Conservation (phyloP, 1,284 basidiomycete genomes). For the Phellopilus nigrolimitatus region DNA sequence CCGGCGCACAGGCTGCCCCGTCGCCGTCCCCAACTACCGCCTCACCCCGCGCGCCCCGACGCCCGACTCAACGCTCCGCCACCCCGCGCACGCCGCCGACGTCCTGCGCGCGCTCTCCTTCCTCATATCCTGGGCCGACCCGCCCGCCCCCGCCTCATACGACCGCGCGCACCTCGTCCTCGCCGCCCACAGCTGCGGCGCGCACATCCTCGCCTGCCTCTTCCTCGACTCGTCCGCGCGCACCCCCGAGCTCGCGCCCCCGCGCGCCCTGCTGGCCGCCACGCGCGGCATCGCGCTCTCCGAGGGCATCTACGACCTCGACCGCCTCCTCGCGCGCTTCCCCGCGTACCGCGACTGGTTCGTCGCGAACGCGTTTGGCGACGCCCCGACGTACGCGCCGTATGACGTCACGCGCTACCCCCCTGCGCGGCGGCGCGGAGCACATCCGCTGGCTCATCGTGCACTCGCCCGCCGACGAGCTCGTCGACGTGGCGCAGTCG, state of each 20-base stretch:
- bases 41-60: constrained; percentile 46
- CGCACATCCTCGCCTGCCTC: constrained; percentile 73
- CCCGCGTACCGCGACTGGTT: constrained; percentile 65
- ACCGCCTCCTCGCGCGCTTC: constrained; percentile 54
- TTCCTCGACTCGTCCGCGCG: constrained; percentile 49
- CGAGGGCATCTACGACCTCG: constrained; percentile 74
- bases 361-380: constrained; percentile 56
- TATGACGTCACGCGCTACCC: constrained; percentile 45
- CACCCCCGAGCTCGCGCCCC: constrained; percentile 42
- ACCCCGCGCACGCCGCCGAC: constrained; percentile 70
- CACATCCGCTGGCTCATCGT: constrained; percentile 62
- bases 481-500: constrained; percentile 63
- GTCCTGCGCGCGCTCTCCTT: constrained; percentile 55
- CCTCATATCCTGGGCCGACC: constrained; percentile 41
- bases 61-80: constrained; percentile 39
- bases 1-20: constrained; percentile 43
- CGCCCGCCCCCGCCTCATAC: constrained; percentile 29
- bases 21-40: constrained; percentile 72
- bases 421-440: constrained; percentile 29
- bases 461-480: constrained; percentile 66
- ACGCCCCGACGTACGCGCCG: constrained; percentile 38
- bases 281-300: constrained; percentile 55
- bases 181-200: constrained; percentile 73
- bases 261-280: constrained; percentile 40
- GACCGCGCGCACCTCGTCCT: constrained; percentile 47